These are phyloP conservation scores for Magnaporthales sp. DNA, from an alignment of 2,329 filamentous ascomycete species.

Conservation along the genomic window DNA sequence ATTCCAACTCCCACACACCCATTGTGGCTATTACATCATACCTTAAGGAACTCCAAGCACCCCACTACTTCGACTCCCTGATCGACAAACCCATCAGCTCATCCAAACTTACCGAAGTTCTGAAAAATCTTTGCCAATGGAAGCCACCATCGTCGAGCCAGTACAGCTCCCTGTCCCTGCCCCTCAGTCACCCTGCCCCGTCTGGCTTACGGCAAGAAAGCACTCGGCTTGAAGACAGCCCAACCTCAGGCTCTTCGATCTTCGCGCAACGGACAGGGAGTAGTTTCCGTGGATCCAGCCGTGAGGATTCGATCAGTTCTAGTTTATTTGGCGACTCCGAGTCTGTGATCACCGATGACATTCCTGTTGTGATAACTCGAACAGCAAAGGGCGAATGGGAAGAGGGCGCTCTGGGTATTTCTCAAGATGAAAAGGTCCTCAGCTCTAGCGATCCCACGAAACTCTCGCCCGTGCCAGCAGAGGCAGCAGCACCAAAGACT, in stretches of 20 bases:
- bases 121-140: constrained; percentile 88
- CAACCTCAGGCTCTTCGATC: constrained; percentile 67
- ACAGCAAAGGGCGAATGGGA: constrained; percentile 72
- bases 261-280: constrained; percentile 63
- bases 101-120: constrained; percentile 79
- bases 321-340: constrained; percentile 84
- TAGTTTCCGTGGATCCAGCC: constrained; percentile 70
- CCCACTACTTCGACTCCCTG: constrained; percentile 90
- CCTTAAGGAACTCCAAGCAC: constrained; percentile 90
- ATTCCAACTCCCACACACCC: constrained; percentile 86
- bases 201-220: constrained; percentile 59
- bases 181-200: constrained; percentile 50
- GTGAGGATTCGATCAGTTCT: constrained; percentile 82
- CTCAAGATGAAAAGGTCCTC: constrained; percentile 44
- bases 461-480: constrained; percentile 46
- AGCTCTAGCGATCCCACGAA: constrained; percentile 26
- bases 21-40: constrained; percentile 97
- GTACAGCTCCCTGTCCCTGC: constrained; percentile 27
- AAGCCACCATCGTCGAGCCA: constrained; percentile 58
- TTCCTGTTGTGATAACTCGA: constrained; percentile 65
- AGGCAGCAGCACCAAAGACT: constrained; percentile 53
- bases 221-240: constrained; percentile 65
- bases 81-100: constrained; percentile 96
- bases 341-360: constrained; percentile 67
- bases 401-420: constrained; percentile 70